Base-by-base conservation (phyloP, 345 rosid species). In the Gossypium bickii region DNA sequence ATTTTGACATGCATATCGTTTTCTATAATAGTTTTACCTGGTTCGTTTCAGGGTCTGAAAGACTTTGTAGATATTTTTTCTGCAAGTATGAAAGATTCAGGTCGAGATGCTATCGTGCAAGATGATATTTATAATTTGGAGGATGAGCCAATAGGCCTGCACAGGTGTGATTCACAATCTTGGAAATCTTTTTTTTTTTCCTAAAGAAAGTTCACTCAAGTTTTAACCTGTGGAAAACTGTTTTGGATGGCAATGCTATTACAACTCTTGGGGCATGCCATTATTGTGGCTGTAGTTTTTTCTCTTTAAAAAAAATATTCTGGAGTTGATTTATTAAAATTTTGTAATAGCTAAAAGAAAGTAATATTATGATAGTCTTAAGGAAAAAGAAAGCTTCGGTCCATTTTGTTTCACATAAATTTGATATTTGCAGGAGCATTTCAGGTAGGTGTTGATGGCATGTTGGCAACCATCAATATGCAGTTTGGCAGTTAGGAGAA, bases 41-140 rank as follows among this genome's bases (percentile, higher is more conserved):
- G 13, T 63, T 49, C 68, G 60, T 53, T 76, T 65, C 85, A 87
- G 94, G 92, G 94, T 73, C 87, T 87, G 48, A 86, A 89, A 85
- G 86, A 79, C 10, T 58, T 90, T 53, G 63, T 81, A 10, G 90
- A 83, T 18, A 51, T 49, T 52, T 15, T 78, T 8, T 49, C 78
- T 72, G 81, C 17, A 77, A 74, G 67, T 24, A 22, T 61, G 59
- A 68, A 66, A 29, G 67, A 73, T 74, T 73, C 89, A 56, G 73
- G 65, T 5, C 38, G 53, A 41, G 85, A 78, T 76, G 70, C 52
- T 74, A 41, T 11, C 11, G 8, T 13, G 51, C 81, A 71, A 68
- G 80, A 77, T 67, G 81, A 80, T 49, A 77, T 38, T 12, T 59
- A 69, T 68, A 77, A 69, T 55, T 59, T 71, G 64, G 82, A 80